Evolutionary conservation across 805 yeast genomes (phyloP), one percentile per base, ranked within the genome.

Genomic region (Wickerhamiella shivajii): DNA sequence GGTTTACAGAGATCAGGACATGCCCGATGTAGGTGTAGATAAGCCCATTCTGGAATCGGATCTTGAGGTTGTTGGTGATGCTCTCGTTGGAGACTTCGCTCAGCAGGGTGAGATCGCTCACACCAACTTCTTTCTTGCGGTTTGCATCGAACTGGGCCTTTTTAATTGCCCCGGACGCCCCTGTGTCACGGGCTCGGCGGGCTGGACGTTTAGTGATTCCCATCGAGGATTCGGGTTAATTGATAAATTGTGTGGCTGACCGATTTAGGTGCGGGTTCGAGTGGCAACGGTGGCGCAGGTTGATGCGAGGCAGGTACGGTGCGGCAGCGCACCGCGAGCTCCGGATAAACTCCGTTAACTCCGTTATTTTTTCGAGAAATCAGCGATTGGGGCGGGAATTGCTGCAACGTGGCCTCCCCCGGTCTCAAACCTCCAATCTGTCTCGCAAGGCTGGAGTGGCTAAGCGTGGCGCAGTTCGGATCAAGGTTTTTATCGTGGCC

Each of bases 121-220:
- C 96, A 34, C 99, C 99, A n/a, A 90, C 97, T 57, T 90, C 97
- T 55, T 84, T 81, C 66, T 81, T 81, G 60, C 84, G 84, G 34
- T 73, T 61, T 21, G 77, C 57, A 46, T 90, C 97, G 53, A 84
- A 90, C 31, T 83, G 77, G 10, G 96, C 96, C 62, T 87, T 87
- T 51, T 79, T 73, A 36, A 79, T 74, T 24, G 60, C 74, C 15
- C 69, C 73, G n/a, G 45, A 38, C 70, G 64, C 48, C 67, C 68
- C 29, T 69, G 69, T 24, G 74, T 80, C 44, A 61, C 69, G 44
- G 51, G 68, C 48, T 52, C 64, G 43, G 63, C 71, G 52, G 62
- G 74, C 52, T 60, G 84, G 77, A 56, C 87, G 66, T 56, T 74
- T 77, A 12, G 84, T 74, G 40, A 78, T 66, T 33, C 80, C 92